phyloP scores from a whole-genome alignment of 768 basidiomycete genomes.

The Trametes coccinea region DNA sequence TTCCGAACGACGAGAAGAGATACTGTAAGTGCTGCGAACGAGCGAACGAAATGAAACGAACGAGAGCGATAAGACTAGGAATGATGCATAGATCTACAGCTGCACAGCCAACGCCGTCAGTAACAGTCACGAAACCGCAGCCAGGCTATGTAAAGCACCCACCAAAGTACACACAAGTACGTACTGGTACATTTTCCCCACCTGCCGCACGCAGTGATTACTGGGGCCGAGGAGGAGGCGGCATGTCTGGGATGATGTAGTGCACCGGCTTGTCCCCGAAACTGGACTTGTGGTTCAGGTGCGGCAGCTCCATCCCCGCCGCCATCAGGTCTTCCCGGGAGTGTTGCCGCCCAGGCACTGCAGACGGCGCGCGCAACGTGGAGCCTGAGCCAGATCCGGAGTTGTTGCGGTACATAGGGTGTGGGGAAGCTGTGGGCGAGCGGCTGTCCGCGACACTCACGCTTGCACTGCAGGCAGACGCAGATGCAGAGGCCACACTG shows the following conservation, averaged over 20 bases:
- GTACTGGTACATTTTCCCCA: conserved; percentile 17
- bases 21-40: not conserved
- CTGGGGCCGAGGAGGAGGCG: conserved; percentile 19
- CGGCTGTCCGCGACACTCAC: not conserved
- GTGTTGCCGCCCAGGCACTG: conserved; percentile 8
- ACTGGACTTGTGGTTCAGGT: conserved; percentile 34
- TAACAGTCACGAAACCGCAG: not conserved
- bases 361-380: conserved; percentile 18
- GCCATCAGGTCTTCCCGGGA: conserved; percentile 28
- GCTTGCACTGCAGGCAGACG: not conserved
- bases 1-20: not conserved
- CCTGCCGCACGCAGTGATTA: not conserved
- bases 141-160: not conserved
- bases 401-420: conserved; percentile 13
- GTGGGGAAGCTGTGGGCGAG: not conserved
- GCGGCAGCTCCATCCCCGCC: conserved; percentile 20
- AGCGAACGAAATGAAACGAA: not conserved
- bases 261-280: conserved; percentile 33
- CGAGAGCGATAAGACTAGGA: not conserved
- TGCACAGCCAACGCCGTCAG: conserved; percentile 4
- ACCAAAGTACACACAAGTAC: conserved; percentile 3
- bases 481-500: not conserved
- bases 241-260: conserved; percentile 33
- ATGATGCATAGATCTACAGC: not conserved
- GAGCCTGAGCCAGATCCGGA: conserved; percentile 16